Evolutionary conservation across 2,329 filamentous ascomycete species (phyloP).

Genomic region (Ophiostoma sp.): DNA sequence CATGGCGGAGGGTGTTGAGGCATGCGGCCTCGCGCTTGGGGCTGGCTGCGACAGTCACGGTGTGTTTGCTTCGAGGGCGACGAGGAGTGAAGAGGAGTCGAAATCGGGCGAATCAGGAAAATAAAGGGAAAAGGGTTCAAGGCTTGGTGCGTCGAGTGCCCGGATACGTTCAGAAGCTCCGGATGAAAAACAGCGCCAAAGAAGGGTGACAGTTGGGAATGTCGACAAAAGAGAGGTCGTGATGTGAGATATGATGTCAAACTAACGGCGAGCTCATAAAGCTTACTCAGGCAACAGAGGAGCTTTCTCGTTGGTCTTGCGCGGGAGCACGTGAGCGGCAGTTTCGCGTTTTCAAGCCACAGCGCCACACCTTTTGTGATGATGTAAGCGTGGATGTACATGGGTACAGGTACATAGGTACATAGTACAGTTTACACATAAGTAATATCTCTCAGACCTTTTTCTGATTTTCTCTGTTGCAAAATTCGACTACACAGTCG

Average conservation of each 20-base stretch:
- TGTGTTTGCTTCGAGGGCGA: background rate
- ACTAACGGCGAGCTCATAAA: constrained; percentile 12
- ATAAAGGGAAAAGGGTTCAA: background rate
- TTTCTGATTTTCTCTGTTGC: background rate
- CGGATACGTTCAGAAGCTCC: background rate
- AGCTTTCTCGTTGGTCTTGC: constrained; percentile 9
- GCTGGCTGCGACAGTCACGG: background rate
- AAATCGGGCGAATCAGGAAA: background rate
- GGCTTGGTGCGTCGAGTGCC: background rate
- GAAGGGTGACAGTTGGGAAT: background rate
- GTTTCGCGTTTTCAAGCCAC: constrained; percentile 17
- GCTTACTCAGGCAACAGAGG: constrained; percentile 13
- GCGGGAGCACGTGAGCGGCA: constrained; percentile 14
- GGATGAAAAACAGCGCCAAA: background rate
- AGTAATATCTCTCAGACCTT: background rate
- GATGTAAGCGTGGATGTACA: background rate
- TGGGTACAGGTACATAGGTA: background rate
- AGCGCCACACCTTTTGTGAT: background rate
- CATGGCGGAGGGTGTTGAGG: constrained; percentile 33
- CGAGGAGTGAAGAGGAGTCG: background rate
- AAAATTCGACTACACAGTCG: background rate
- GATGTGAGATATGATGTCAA: constrained; percentile 14
- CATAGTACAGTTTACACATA: no score
- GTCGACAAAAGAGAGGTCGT: background rate
- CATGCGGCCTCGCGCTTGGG: background rate